These are phyloP conservation scores for Bullera alba DNA, from an alignment of 768 basidiomycete species.

Conservation along the genomic window DNA sequence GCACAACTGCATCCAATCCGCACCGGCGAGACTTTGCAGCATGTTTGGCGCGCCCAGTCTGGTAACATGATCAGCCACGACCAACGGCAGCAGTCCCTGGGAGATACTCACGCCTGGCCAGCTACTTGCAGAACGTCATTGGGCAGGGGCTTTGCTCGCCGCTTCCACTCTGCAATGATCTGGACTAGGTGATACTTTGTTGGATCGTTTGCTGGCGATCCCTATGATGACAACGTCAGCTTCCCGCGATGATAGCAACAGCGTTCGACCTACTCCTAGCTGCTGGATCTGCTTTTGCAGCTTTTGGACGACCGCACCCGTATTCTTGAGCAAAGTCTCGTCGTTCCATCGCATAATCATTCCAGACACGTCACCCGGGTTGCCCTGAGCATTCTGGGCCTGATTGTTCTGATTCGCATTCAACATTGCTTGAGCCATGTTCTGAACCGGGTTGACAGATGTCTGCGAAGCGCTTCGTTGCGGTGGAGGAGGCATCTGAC, in stretches of 20 bases:
- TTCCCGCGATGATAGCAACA: neutral
- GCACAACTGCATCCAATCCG: slow-evolving; percentile 7
- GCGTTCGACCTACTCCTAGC: neutral
- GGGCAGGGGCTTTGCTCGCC: slow-evolving; percentile 5
- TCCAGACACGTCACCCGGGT: neutral
- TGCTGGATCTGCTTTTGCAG: neutral
- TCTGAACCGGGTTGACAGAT: slow-evolving; percentile 5
- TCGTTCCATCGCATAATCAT: slow-evolving; percentile 1
- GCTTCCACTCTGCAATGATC: slow-evolving; percentile 16
- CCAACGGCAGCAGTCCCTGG: neutral
- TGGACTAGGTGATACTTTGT: slow-evolving; percentile 8
- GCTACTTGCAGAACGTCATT: neutral
- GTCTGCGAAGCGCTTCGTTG: slow-evolving; percentile 1
- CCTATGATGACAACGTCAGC: neutral
- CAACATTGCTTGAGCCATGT: too few relatives aligned
- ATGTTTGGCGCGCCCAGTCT: neutral
- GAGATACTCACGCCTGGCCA: slow-evolving; percentile 5
- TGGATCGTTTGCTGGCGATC: slow-evolving; percentile 6
- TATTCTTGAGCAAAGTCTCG: slow-evolving; percentile 1
- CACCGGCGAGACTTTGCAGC: slow-evolving; percentile 1
- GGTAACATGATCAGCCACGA: neutral
- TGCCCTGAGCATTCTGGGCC: neutral
- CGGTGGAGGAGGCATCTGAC: neutral
- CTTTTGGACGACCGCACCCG: neutral
- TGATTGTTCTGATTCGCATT: slow-evolving; percentile 2